Base-by-base conservation (phyloP, 768 basidiomycete species). In the Tremella mesenterica region DNA sequence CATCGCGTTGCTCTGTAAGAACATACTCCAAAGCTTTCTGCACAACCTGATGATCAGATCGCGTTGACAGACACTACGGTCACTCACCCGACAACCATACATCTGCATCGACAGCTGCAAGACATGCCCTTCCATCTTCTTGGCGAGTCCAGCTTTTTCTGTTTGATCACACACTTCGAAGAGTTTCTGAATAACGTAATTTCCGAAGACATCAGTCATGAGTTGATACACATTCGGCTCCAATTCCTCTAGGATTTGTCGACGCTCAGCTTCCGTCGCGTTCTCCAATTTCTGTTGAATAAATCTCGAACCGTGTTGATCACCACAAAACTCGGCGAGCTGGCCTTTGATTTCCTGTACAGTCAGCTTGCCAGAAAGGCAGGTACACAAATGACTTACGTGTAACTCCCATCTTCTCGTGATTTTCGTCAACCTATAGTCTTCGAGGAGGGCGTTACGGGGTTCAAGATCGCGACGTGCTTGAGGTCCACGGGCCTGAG, bases 231-330 rank as follows among this genome's bases (percentile, higher is more conserved):
- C 79, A 64, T 85, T 82, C 21, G 89, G 88, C 20, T 87, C 79
- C 61, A 96, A 86, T 75, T 97, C 93, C 45, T 86, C 83, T 57
- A 90, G 95, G 31, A 93, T 78, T 29, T 77, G 71, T 60, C 86
- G 81, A 69, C 82, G 84, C 64, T 90, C 89, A 54, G 88, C 88
- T 33, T 78, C 77, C n/a, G 81, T 78, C 4, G 88, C 85, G 1
- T 75, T 76, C 69, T 86, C 84, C 36, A 96, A 77, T 66, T 85
- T 85, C 63, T 86, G 83, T 70, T 97, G 93, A 56, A 99, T 91
- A 73, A 96, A 90, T 8, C 93, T 83, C n/a, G 91, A 95, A n/a
- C 91, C 93, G 58, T 92, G 86, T 69, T 95, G 92, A 73, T 97
- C 93, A 13, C 82, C 81, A 53, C 87, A 85, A 71, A 99, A 99